Base-by-base conservation (phyloP, 2,329 filamentous ascomycete genomes). In the Teratosphaeriaceae sp. region DNA sequence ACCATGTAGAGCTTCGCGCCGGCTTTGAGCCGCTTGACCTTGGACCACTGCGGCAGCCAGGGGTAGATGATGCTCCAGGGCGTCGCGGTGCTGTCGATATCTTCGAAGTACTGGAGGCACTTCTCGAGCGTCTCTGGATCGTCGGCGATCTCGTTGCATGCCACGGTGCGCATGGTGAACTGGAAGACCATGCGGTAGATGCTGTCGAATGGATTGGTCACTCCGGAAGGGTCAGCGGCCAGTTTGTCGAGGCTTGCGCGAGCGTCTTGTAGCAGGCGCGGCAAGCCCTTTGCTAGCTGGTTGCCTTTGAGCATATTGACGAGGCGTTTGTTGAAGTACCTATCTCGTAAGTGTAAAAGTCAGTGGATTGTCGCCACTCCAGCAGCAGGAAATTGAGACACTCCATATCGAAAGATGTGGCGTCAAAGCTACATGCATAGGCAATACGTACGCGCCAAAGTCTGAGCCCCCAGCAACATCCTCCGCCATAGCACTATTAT, bases 101-200 rank as follows among this genome's bases (percentile, higher is more conserved):
- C 56, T 43, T 73, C 67, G 46, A 72, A 79, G 9, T 68, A 58
- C 12, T 56, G 45, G 12, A 78, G 61, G 2, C 67, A 69, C 27
- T 65, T 59, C n/a, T 57, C 58, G 2, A 75, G 51, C 16, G 73
- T 53, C 5, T 48, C 49, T 0, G 65, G 64, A 38, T 74, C 62
- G 2, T 74, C 63, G 12, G 74, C 75, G 20, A 80, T 69, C 31
- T 80, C 76, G 23, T 70, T 63, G 40, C 68, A 68, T 5, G 73
- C 76, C 1, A 79, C 65, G 3, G 69, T 73, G 11, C 76, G 69
- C 63, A 79, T 76, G 3, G 74, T 79, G n/a, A 80, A 65, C 52
- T 71, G 67, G 57, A 73, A 80, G 1, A 79, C 66, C 42, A 76
- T 62, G 5, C 64, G 57, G 53, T 76, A 77, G 36, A 79, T 63